Percentiles rank a stretch among this genome's conserved stretches.
phyloP scores from a whole-genome alignment of 2,329 filamentous ascomycete genomes.

The Coniochaeta prunicola region DNA sequence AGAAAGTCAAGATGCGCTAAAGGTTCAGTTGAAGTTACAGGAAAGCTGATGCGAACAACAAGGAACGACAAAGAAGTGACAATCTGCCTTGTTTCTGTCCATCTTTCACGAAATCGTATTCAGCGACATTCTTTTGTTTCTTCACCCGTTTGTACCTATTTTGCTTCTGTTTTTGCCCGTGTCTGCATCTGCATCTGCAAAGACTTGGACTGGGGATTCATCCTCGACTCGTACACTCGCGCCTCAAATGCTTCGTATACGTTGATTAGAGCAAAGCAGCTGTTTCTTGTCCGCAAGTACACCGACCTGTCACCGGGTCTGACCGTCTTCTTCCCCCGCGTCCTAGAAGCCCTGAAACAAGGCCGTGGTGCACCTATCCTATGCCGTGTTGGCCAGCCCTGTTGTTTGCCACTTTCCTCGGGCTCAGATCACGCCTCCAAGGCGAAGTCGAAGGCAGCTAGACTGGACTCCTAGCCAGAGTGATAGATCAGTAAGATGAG shows the following conservation, averaged over 20 bases:
- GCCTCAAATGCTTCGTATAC: too few relatives aligned
- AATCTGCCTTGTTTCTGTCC: not conserved
- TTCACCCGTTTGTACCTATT: not conserved
- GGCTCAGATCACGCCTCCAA: not conserved
- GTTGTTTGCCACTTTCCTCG: not conserved
- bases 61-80: not conserved
- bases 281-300: not conserved
- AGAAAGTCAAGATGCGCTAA: not conserved
- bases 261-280: too few relatives aligned
- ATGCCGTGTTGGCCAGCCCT: not conserved
- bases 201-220: too few relatives aligned
- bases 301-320: not conserved
- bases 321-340: not conserved
- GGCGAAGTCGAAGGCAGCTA: not conserved
- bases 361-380: not conserved
- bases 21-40: not conserved
- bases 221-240: not conserved
- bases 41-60: too few relatives aligned
- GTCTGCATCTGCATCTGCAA: not conserved
- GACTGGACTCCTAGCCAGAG: not conserved
- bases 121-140: not conserved
- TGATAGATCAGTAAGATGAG: not conserved
- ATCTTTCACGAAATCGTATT: not conserved
- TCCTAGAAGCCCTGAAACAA: not conserved
- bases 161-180: not conserved